Evolutionary conservation across 768 basidiomycete genomes (phyloP).

Genomic region (Myochromella boudieri): DNA sequence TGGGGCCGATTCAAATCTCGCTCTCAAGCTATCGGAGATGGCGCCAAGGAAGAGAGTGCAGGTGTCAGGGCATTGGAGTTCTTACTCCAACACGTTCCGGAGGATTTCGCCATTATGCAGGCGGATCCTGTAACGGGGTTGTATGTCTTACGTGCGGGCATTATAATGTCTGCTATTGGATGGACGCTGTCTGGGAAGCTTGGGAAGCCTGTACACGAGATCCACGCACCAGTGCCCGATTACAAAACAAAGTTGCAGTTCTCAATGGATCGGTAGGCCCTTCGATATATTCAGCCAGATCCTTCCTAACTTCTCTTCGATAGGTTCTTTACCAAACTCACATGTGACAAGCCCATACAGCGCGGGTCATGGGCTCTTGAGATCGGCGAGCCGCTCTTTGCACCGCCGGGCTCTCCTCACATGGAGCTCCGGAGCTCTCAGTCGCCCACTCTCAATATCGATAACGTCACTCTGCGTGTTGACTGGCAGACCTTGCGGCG

Average conservation of each 20-base stretch:
- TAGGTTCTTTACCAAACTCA: constrained; percentile 50
- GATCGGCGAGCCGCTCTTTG: constrained; percentile 47
- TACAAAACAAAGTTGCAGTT: constrained; percentile 48
- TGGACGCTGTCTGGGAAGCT: constrained; percentile 51
- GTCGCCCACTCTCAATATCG: constrained; percentile 32
- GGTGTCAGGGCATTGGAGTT: constrained; percentile 45
- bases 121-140: constrained; percentile 41
- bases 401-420: constrained; percentile 38
- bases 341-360: constrained; percentile 49
- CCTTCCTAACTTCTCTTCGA: no score
- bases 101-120: constrained; percentile 47
- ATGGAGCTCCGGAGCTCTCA: constrained; percentile 33
- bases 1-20: no score
- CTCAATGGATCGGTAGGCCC: constrained; percentile 47
- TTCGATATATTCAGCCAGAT: no score
- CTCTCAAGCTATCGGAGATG: no score
- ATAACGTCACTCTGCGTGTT: constrained; percentile 46
- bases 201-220: constrained; percentile 43
- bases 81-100: constrained; percentile 50
- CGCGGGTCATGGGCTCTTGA: constrained; percentile 53
- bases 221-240: constrained; percentile 48
- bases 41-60: no score
- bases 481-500: constrained; percentile 58
- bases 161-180: constrained; percentile 47
- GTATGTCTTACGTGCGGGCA: constrained; percentile 44